phyloP scores from a whole-genome alignment of 805 yeast species.

The Kluyveromyces lactis region DNA sequence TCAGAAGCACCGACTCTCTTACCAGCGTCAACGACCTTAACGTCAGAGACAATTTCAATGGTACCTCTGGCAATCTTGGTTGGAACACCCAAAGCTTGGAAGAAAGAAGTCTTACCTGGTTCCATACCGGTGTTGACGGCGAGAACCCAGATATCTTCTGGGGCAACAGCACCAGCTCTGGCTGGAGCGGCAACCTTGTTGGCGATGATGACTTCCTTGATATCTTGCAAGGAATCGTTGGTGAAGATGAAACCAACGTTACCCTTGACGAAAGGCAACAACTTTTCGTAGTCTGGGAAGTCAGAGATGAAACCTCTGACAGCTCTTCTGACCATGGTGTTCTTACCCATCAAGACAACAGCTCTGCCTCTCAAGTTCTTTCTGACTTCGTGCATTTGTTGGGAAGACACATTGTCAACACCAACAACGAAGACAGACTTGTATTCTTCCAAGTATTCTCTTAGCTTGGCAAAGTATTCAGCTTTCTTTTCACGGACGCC shows the following conservation, averaged over 20 bases:
- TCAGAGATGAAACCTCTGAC: slow-evolving; percentile 91
- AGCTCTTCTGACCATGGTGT: slow-evolving; percentile 99
- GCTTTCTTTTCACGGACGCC: slow-evolving; percentile 96
- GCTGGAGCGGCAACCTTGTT: slow-evolving; percentile 99
- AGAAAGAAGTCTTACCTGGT: slow-evolving; percentile 99
- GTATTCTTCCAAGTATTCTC: slow-evolving; percentile 92
- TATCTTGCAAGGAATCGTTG: slow-evolving; percentile 83
- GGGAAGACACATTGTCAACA: slow-evolving; percentile 99
- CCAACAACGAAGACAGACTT: slow-evolving; percentile 98
- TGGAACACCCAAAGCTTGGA: slow-evolving; percentile 99
- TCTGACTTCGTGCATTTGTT: slow-evolving; percentile 99
- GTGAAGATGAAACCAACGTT: slow-evolving; percentile 99
- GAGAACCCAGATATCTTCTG: slow-evolving; percentile 94
- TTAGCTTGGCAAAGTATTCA: slow-evolving; percentile 92
- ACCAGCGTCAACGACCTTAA: slow-evolving; percentile 85
- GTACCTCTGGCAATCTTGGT: slow-evolving; percentile 99
- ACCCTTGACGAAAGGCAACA: slow-evolving; percentile 92
- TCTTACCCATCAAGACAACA: slow-evolving; percentile 98
- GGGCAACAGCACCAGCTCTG: slow-evolving; percentile 99
- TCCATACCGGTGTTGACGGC: slow-evolving; percentile 99
- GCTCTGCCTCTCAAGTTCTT: slow-evolving; percentile 91
- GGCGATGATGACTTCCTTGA: slow-evolving; percentile 79
- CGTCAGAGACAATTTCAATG: slow-evolving; percentile 97
- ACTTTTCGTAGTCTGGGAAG: slow-evolving; percentile 91
- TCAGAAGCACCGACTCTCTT: slow-evolving; percentile 97